phyloP scores from a whole-genome alignment of 768 basidiomycete genomes.

The Kwoniella bestiolae region DNA sequence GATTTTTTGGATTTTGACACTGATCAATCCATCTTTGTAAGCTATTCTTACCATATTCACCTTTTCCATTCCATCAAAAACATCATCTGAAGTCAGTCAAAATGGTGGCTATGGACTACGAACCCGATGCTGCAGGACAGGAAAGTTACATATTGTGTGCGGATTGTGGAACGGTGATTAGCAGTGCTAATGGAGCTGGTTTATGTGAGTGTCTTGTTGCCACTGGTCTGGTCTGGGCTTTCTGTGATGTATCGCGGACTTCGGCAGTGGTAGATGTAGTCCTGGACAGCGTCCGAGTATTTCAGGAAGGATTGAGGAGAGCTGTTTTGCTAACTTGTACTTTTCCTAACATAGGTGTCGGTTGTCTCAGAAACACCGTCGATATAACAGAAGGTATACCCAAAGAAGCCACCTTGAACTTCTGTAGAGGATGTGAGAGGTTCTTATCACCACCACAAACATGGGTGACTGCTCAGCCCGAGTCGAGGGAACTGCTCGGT shows the following conservation, averaged over 20 bases:
- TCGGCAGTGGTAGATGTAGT: too few species aligned
- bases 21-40: not conserved
- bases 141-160: slow-evolving; percentile 57
- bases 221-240: not conserved
- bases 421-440: slow-evolving; percentile 90
- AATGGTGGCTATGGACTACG: slow-evolving; percentile 54
- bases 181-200: slow-evolving; percentile 52
- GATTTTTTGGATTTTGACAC: not conserved
- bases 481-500: slow-evolving; percentile 84
- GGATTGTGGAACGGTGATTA: slow-evolving; percentile 56
- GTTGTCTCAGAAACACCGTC: slow-evolving; percentile 64
- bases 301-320: too few species aligned
- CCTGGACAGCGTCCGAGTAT: too few species aligned
- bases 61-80: not conserved
- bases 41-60: not conserved
- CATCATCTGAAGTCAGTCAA: slow-evolving; percentile 34
- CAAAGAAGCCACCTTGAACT: slow-evolving; percentile 81
- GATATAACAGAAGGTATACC: slow-evolving; percentile 99
- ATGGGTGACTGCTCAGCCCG: slow-evolving; percentile 84
- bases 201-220: slow-evolving; percentile 43
- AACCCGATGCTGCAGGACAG: slow-evolving; percentile 46
- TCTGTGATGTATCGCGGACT: too few species aligned
- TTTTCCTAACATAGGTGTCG: slow-evolving; percentile 43
- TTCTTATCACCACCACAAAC: slow-evolving; percentile 86
- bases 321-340: too few species aligned